phyloP scores from a whole-genome alignment of 345 rosid genomes.

The Lumnitzera littorea region DNA sequence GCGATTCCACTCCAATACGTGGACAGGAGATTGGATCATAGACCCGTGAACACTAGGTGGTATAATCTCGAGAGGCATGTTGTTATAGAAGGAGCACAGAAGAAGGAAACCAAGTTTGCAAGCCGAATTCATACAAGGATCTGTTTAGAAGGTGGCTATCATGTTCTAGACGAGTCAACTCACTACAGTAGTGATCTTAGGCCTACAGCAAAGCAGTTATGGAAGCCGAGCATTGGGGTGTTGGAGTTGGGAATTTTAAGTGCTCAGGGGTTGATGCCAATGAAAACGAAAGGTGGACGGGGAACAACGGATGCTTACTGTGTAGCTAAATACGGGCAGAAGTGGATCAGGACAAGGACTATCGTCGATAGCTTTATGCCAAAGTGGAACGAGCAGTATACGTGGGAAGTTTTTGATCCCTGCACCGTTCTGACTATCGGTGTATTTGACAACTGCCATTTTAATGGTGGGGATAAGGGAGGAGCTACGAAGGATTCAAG shows the following conservation, averaged over 20 bases:
- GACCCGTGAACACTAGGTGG: slow-evolving; percentile 19
- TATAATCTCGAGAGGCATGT: slow-evolving; percentile 27
- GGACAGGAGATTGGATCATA: slow-evolving; percentile 24
- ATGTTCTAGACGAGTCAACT: slow-evolving; percentile 48
- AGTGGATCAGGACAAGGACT: slow-evolving; percentile 38
- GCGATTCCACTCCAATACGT: slow-evolving; percentile 21
- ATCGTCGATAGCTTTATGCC: slow-evolving; percentile 25
- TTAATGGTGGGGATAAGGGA: slow-evolving; percentile 11
- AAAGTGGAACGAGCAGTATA: slow-evolving; percentile 38
- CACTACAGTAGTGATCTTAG: slow-evolving; percentile 41
- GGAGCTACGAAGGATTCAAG: slow-evolving; percentile 25
- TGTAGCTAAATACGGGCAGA: slow-evolving; percentile 39
- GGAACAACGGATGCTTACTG: slow-evolving; percentile 41
- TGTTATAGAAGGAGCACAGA: slow-evolving; percentile 14
- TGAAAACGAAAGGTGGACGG: slow-evolving; percentile 33
- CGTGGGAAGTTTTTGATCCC: slow-evolving; percentile 42
- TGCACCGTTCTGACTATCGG: slow-evolving; percentile 30
- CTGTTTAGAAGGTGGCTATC: slow-evolving; percentile 50
- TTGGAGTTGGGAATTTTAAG: slow-evolving; percentile 45
- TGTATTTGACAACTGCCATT: slow-evolving; percentile 33
- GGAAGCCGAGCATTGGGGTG: slow-evolving; percentile 32
- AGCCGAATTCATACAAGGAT: slow-evolving; percentile 28
- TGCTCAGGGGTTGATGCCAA: slow-evolving; percentile 33
- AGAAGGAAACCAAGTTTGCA: slow-evolving; percentile 29
- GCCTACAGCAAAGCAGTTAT: slow-evolving; percentile 29